These are phyloP conservation scores for Aspergillus brunneoviolaceus DNA, from an alignment of 2,329 filamentous ascomycete species.

Conservation along the genomic window DNA sequence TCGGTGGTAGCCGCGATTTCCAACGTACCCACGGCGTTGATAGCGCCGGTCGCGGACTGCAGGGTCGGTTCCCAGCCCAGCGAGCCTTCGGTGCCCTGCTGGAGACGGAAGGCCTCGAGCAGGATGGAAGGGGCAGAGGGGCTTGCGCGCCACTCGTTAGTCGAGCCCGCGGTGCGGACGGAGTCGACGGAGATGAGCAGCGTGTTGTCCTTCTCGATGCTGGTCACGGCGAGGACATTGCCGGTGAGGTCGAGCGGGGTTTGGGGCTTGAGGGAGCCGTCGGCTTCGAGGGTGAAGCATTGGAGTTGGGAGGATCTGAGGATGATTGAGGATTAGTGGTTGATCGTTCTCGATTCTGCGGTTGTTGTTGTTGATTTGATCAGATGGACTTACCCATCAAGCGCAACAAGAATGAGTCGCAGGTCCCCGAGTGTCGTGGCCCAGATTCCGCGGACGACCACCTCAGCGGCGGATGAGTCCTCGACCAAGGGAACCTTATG, in stretches of 20 bases:
- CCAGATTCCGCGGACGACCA: slow-evolving; percentile 56
- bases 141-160: slow-evolving; percentile 36
- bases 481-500: slow-evolving; percentile 32
- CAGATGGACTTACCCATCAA: slow-evolving; percentile 55
- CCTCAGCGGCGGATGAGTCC: slow-evolving; percentile 22
- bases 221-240: slow-evolving; percentile 62
- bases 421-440: slow-evolving; percentile 25
- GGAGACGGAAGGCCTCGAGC: slow-evolving; percentile 33
- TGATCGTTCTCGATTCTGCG: no score
- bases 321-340: slow-evolving; percentile 37
- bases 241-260: slow-evolving; percentile 59
- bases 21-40: slow-evolving; percentile 35
- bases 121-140: slow-evolving; percentile 22
- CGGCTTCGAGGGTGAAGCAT: slow-evolving; percentile 56
- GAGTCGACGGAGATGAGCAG: slow-evolving; percentile 56
- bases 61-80: slow-evolving; percentile 29
- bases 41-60: slow-evolving; percentile 20
- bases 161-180: slow-evolving; percentile 53
- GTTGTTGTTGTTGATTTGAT: no score
- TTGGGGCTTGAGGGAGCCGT: slow-evolving; percentile 52
- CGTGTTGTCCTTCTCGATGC: slow-evolving; percentile 28
- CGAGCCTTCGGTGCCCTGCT: slow-evolving; percentile 15
- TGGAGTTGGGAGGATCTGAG: slow-evolving; percentile 67
- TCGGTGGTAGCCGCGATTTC: slow-evolving; percentile 25
- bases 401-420: slow-evolving; percentile 50